Percentiles rank a stretch among this genome's conserved stretches.
Conservation (phyloP, 176 grass and related monocot genomes). For the Ampelocalamus luodianensis region DNA sequence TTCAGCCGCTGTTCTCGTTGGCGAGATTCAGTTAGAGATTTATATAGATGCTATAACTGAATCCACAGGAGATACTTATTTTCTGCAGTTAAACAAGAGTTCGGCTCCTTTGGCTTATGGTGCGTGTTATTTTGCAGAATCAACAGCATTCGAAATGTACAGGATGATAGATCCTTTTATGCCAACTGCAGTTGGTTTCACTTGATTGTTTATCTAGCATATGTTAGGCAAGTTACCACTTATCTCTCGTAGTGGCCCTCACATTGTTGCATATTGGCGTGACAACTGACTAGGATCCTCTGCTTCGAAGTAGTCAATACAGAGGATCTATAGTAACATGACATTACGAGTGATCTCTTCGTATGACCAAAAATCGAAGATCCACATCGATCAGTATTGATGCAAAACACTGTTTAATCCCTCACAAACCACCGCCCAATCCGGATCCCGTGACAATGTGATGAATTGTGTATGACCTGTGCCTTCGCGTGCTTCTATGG, state of each 20-base stretch:
- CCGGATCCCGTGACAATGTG: neutral
- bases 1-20: neutral
- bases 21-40: conserved; percentile 28
- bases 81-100: conserved; percentile 12
- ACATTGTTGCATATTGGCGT: neutral
- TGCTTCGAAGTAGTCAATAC: no score
- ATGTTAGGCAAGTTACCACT: neutral
- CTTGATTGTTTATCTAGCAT: neutral
- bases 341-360: no score
- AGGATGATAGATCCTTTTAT: conserved; percentile 24
- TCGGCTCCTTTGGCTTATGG: neutral
- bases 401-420: no score
- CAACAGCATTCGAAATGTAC: conserved; percentile 25
- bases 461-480: conserved; percentile 8
- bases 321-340: no score
- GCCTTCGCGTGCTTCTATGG: neutral
- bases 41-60: neutral
- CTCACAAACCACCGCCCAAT: no score
- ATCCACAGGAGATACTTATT: conserved; percentile 3
- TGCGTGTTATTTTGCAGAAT: neutral
- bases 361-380: no score
- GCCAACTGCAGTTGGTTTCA: conserved; percentile 1
- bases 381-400: no score
- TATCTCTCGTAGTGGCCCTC: neutral
- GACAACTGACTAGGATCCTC: no score